phyloP scores from a whole-genome alignment of 2,329 filamentous ascomycete genomes.

The Xylaria sp. region DNA sequence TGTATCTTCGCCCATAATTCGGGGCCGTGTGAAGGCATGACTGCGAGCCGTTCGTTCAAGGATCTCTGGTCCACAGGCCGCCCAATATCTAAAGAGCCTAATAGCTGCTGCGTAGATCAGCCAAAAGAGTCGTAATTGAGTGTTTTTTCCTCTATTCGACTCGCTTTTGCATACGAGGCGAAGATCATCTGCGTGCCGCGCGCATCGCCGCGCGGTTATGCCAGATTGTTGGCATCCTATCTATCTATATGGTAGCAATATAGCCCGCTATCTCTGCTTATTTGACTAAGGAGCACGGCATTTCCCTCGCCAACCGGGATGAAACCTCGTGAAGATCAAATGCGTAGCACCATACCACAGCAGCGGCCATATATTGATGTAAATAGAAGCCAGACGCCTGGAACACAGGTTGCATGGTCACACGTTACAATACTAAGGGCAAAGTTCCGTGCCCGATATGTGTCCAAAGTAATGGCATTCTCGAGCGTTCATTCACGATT shows the following conservation, averaged over 20 bases:
- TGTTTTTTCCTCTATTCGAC: conserved; percentile 25
- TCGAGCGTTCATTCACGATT: conserved; percentile 1
- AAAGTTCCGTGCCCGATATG: neutral
- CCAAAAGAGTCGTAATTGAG: conserved; percentile 33
- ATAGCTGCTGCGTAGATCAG: conserved; percentile 35
- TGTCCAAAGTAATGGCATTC: conserved; percentile 2
- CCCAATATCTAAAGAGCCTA: conserved; percentile 34
- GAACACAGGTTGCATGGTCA: conserved; percentile 22
- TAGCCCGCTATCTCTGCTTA: conserved; percentile 24
- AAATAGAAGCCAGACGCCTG: conserved; percentile 26
- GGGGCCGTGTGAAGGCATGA: conserved; percentile 11
- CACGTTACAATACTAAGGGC: conserved; percentile 8
- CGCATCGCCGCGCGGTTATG: conserved; percentile 34
- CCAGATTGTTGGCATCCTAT: conserved; percentile 23
- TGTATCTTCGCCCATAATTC: conserved; percentile 26
- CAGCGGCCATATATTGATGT: conserved; percentile 16
- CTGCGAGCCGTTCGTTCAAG: conserved; percentile 7
- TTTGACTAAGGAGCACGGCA: conserved; percentile 25
- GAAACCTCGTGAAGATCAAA: conserved; percentile 33
- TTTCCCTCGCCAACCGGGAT: conserved; percentile 39
- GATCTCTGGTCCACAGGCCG: conserved; percentile 26
- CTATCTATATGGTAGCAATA: conserved; percentile 23
- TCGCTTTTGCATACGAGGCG: conserved; percentile 30
- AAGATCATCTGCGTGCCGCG: conserved; percentile 38
- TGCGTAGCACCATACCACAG: conserved; percentile 23